Conservation (phyloP, 805 yeast species). For the Monosporozyma siamensis region DNA sequence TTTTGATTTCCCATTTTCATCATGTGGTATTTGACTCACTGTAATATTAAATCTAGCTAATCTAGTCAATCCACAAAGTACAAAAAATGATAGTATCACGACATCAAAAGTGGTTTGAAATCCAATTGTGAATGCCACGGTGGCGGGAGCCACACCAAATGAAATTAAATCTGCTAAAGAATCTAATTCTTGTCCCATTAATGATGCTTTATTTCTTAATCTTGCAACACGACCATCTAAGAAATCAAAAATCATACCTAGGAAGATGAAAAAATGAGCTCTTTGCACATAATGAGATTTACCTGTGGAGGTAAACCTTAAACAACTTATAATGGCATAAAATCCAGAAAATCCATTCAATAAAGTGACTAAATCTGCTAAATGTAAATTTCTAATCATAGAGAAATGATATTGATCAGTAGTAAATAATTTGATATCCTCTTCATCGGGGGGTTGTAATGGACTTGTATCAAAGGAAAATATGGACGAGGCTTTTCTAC, state of each 20-base stretch:
- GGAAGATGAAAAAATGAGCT: conserved; percentile 76
- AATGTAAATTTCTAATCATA: conserved; percentile 74
- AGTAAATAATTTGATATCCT: conserved; percentile 72
- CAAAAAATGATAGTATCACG: conserved; percentile 68
- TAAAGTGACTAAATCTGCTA: conserved; percentile 94
- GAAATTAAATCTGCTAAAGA: conserved; percentile 91
- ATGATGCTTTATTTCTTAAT: conserved; percentile 78
- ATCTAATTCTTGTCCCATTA: conserved; percentile 96
- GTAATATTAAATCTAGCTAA: conserved; percentile 94
- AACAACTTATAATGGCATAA: conserved; percentile 77
- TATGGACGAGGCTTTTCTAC: conserved; percentile 47
- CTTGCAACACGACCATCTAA: conserved; percentile 97
- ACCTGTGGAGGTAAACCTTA: conserved; percentile 67
- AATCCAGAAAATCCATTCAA: conserved; percentile 92
- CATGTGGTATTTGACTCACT: conserved; percentile 87
- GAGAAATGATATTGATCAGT: conserved; percentile 79
- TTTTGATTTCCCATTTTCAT: conserved; percentile 72
- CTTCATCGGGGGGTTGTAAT: conserved; percentile 66
- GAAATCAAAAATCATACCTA: conserved; percentile 91
- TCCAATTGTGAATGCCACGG: conserved; percentile 86
- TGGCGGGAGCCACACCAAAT: conserved; percentile 93
- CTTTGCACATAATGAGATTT: conserved; percentile 65
- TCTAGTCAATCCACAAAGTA: conserved; percentile 85
- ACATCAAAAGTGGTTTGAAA: conserved; percentile 78
- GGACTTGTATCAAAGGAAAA: conserved; percentile 43